Base-by-base conservation (phyloP, 176 grass and related monocot species). In the Chloris gayana region DNA sequence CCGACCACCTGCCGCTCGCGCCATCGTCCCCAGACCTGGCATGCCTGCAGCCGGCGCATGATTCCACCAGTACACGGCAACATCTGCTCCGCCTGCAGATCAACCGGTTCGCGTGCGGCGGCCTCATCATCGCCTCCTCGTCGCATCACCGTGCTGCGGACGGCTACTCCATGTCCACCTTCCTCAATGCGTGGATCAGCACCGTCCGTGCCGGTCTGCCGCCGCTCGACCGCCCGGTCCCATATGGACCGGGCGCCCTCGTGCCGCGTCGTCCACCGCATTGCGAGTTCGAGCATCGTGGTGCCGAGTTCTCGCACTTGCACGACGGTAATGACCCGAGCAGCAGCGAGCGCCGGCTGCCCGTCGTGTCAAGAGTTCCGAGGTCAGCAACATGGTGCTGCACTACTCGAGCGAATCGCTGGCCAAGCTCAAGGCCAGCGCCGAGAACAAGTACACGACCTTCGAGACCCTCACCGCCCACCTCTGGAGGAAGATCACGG, bases 61-160 rank as follows among this genome's bases (percentile, higher is more conserved):
- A 46, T 29, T 74, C 8, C 9, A 9, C 7, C 4, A 41, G 24
- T 35, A 45, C 69, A 4, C 83, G 86, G 56, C 2, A 46, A 10
- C 8, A 39, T 39, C 37, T 81, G 71, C 46, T 89, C 44, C 22
- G 76, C 19, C 56, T 93, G 8, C 91, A 93, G 84, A 67, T 93
- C 34, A 93, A 80, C 76, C 79, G 84, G 0, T 93, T 89, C 37
- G 32, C 60, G 2, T 89, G 87, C 60, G 91, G 91, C 15, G 87
- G 91, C 6, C 60, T 89, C 34, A 71, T 87, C 4, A 5, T 93
- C 81, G 80, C 75, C 15, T 27, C 74, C 9, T 77, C 87, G 13
- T 0, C 66, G 8, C 80, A 93, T 37, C 91, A 89, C 80, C 78
- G 70, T 58, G 82, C 82, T 60, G 80, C 84, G 32, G 91, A 93